Evolutionary conservation across 495 filamentous ascomycete genomes (phyloP), one percentile per base, ranked within the genome.

Genomic region (Staphylotrichum longicolle): DNA sequence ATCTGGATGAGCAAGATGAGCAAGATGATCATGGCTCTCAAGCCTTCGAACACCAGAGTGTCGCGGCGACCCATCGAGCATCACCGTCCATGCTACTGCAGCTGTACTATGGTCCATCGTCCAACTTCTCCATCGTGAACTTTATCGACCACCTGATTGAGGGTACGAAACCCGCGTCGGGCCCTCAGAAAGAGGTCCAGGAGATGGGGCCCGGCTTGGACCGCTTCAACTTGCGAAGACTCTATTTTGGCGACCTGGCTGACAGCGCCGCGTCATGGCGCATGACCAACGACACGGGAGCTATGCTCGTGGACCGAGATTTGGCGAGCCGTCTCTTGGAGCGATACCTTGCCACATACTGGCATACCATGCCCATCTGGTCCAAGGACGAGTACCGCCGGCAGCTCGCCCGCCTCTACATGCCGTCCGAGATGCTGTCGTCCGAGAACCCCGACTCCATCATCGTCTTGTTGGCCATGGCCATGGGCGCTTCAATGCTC

Each of bases 181-280:
- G 51, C 15, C 35, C 35, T 3, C 51, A 54, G 35, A 54, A 54
- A 35, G 51, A 54, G 51, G 51, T 54, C n/a, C 35, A 54, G 4
- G 51, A 54, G 51, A 54, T 54, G 35, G 51, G 51, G n/a, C 51
- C 51, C 35, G 51, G 51, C n/a, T 35, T 54, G 15, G 51, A 54
- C 51, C 51, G 51, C 35, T 54, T 54, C 51, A 54, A 54, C 51
- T 33, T 54, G n/a, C 51, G 51, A 15, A 27, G 51, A 3, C 51
- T 54, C n/a, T 54, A 54, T 12, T 54, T 54, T 41, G 51, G 51
- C 34, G 37, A 54, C 8, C 51, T 54, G 51, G 51, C 51, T 8
- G 51, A 30, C 37, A 41, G n/a, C 51, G 51, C 35, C 35, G 51
- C 40, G 35, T 40, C 51, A 30, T 54, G 51, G 51, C 35, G 51